These are phyloP conservation scores for Ustilago vetiveriae DNA, from an alignment of 1,284 basidiomycete genomes.

Conservation along the genomic window DNA sequence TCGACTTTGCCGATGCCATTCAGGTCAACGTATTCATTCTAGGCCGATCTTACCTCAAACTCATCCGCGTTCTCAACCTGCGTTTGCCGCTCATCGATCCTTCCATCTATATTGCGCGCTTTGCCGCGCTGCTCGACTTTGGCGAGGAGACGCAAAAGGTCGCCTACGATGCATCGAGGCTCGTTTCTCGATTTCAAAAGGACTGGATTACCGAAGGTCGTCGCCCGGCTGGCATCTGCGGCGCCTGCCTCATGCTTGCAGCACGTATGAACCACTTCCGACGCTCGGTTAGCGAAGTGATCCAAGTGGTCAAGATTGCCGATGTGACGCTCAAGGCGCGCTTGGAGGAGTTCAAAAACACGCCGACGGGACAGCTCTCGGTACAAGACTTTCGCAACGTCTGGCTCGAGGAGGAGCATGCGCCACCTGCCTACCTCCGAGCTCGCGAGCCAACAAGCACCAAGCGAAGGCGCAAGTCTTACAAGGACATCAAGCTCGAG, in stretches of 20 bases:
- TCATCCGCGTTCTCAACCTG: constrained; percentile 89
- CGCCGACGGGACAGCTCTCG: constrained; percentile 84
- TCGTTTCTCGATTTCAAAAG: constrained; percentile 91
- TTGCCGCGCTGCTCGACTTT: constrained; percentile 95
- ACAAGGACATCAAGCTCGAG: constrained; percentile 35
- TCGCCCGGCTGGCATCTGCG: constrained; percentile 95
- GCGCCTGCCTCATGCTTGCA: constrained; percentile 91
- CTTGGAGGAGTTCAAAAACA: constrained; percentile 93
- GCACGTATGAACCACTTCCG: constrained; percentile 99
- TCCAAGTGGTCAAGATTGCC: constrained; percentile 93
- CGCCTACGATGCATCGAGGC: constrained; percentile 89
- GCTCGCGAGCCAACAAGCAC: constrained; percentile 74
- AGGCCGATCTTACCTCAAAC: constrained; percentile 93
- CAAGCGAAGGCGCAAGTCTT: constrained; percentile 70
- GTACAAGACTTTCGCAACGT: constrained; percentile 90
- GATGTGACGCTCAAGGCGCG: constrained; percentile 92
- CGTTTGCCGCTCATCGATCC: constrained; percentile 88
- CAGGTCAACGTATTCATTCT: constrained; percentile 95
- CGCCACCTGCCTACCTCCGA: constrained; percentile 80
- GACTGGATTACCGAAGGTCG: constrained; percentile 98
- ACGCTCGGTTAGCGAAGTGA: constrained; percentile 90
- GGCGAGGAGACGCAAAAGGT: constrained; percentile 92
- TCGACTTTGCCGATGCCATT: constrained; percentile 79
- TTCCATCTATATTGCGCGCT: constrained; percentile 95
- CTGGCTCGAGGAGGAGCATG: constrained; percentile 89